phyloP scores from a whole-genome alignment of 768 basidiomycete genomes.

The Trametes coccinea region DNA sequence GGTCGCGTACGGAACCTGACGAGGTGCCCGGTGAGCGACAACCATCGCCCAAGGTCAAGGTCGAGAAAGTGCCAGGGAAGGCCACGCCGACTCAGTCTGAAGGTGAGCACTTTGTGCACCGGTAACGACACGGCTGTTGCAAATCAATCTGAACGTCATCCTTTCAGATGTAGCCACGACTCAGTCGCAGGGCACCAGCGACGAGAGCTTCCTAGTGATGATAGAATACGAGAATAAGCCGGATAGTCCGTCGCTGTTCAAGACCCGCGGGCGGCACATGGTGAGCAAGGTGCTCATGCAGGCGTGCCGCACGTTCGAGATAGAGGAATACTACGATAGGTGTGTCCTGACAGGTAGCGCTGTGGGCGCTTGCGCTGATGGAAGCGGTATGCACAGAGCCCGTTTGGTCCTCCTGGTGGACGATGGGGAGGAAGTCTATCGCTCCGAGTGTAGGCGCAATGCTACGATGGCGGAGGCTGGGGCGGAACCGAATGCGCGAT shows the following conservation, averaged over 20 bases:
- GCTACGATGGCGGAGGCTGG: conserved; percentile 26
- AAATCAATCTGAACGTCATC: background rate
- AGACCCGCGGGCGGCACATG: conserved; percentile 43
- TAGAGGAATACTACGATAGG: conserved; percentile 30
- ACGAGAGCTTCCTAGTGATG: conserved; percentile 25
- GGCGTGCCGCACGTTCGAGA: conserved; percentile 41
- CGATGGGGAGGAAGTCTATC: conserved; percentile 16
- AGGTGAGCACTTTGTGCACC: background rate
- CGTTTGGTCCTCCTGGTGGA: conserved; percentile 19
- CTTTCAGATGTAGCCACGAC: background rate
- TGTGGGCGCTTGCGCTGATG: background rate
- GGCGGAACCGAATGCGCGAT: conserved; percentile 18
- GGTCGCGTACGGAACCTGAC: conserved; percentile 8
- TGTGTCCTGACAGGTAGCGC: background rate
- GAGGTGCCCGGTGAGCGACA: background rate
- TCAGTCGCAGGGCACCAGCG: conserved; percentile 1
- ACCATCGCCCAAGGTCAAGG: conserved; percentile 11
- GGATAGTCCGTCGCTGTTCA: conserved; percentile 35
- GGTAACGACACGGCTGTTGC: background rate
- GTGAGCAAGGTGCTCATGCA: conserved; percentile 43
- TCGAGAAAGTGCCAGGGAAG: background rate
- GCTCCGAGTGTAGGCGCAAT: conserved; percentile 13
- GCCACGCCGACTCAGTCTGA: background rate
- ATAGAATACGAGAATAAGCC: conserved; percentile 24
- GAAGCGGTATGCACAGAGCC: background rate